Evolutionary conservation across 2,329 filamentous ascomycete genomes (phyloP).

Genomic region (Ascosphaera apis): DNA sequence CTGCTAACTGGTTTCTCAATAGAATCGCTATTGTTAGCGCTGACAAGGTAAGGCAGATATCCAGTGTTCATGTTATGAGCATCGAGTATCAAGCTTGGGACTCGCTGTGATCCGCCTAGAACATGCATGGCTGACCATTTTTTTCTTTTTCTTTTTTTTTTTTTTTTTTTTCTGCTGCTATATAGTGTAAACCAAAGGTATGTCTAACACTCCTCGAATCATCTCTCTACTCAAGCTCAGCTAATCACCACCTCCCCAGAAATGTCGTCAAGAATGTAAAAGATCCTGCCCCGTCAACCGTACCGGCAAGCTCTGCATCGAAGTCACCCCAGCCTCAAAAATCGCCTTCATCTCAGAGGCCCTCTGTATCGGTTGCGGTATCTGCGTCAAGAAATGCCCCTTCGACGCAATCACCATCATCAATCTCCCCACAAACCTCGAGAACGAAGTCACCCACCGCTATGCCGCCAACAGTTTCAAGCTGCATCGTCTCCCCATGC

Average conservation of each 20-base stretch:
- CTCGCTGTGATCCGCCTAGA: no score
- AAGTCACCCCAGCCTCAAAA: slow-evolving; percentile 68
- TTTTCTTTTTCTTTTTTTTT: no score
- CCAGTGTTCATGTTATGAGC: no score
- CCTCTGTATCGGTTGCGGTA: slow-evolving; percentile 95
- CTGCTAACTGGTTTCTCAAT: slow-evolving; percentile 8
- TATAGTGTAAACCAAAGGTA: slow-evolving; percentile 73
- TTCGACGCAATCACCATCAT: slow-evolving; percentile 99
- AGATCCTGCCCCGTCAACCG: slow-evolving; percentile 95
- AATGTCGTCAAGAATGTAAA: slow-evolving; percentile 98
- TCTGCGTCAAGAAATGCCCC: slow-evolving; percentile 97
- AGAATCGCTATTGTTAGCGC: slow-evolving; percentile 98
- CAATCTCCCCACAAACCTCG: slow-evolving; percentile 98
- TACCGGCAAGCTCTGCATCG: slow-evolving; percentile 92
- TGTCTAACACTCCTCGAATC: slow-evolving; percentile 9
- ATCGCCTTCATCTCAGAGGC: slow-evolving; percentile 96
- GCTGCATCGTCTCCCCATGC: slow-evolving; percentile 88
- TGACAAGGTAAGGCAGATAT: slow-evolving; percentile 88
- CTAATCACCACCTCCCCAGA: slow-evolving; percentile 29
- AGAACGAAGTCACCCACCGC: slow-evolving; percentile 91
- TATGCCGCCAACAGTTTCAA: slow-evolving; percentile 99
- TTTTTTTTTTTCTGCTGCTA: slow-evolving; percentile 9
- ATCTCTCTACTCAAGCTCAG: no score
- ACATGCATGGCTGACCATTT: no score
- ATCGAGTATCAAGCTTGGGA: no score